Percentiles rank a stretch among this genome's conserved stretches.
phyloP scores from a whole-genome alignment of 805 yeast species.

The Saccharomycopsis lassenensis region DNA sequence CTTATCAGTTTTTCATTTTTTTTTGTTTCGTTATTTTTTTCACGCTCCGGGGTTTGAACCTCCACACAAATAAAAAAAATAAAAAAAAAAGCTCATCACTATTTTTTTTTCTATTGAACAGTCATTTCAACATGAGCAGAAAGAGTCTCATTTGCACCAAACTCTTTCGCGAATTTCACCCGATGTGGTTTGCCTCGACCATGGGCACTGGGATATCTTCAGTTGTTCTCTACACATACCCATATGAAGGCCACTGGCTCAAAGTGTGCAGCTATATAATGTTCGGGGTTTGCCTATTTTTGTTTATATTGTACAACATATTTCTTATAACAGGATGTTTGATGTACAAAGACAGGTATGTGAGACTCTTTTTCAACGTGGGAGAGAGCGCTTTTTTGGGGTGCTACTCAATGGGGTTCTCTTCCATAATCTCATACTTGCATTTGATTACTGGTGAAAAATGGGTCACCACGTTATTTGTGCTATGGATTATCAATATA shows the following conservation, averaged over 20 bases:
- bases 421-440: constrained; percentile 45
- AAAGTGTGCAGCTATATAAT: constrained; percentile 44
- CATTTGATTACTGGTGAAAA: constrained; percentile 29
- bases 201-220: constrained; percentile 83
- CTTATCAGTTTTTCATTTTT: too few relatives aligned
- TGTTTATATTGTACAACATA: constrained; percentile 33
- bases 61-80: too few relatives aligned
- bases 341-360: constrained; percentile 24
- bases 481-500: constrained; percentile 67
- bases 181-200: constrained; percentile 50
- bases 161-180: constrained; percentile 15
- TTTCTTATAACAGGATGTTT: constrained; percentile 32
- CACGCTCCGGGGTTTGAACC: too few relatives aligned
- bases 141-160: constrained; percentile 2
- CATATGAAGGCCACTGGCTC: constrained; percentile 55
- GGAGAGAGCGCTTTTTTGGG: constrained; percentile 57
- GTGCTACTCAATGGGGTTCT: constrained; percentile 69
- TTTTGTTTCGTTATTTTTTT: too few relatives aligned
- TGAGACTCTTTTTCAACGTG: constrained; percentile 29
- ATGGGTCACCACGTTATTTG: constrained; percentile 43
- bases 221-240: constrained; percentile 49
- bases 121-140: too few relatives aligned
- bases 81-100: too few relatives aligned
- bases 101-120: too few relatives aligned
- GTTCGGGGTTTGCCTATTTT: constrained; percentile 47